Evolutionary conservation across 139 green algal species (phyloP), one percentile per base, ranked within the genome.

Genomic region (Tetradesmus obliquus): DNA sequence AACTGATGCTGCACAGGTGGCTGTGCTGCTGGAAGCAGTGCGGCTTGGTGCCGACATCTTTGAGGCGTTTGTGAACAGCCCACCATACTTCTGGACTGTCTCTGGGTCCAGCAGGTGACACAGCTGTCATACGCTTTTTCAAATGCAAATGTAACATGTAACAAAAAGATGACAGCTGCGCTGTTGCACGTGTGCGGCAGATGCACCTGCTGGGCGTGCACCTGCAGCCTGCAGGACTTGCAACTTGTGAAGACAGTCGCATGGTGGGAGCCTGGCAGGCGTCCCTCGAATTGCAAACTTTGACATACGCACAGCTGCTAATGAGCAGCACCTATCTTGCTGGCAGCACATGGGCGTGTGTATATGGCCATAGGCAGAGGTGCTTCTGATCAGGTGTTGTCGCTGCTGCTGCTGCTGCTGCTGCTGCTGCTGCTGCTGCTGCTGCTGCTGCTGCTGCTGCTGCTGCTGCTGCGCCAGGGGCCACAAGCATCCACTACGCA

Each of bases 1-100:
- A 8, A 71, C 86, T 19, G 86, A 90, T 55, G 22, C 45, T 17
- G 53, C n/a, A 20, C 86, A 90, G 53, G 86, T 90, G 20, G 86
- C 86, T 32, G 57, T 90, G 86, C 86, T 90, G 86, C 86, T 90
- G 12, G 45, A 24, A 32, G 86, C 86, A 15, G 51, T 8, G 2
- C 15, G 80, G 9, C 69, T 24, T 1, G 86, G 86, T n/a, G 86
- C 71, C 5, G 54, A 90, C 71, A 90, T 51, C 7, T 71, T 90
- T 55, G 86, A 90, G 71, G 69, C 71, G 1, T 90, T 90, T 84
- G 71, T 84, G 3, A 90, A 90, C 54, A 84, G 71, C 20, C 86
- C 86, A 53, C 71, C 86, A 19, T 84, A 45, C 66, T 90, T 71
- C 22, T 83, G 69, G 86, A 84, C 71, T 20, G n/a, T 53, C 6